Conservation (phyloP, 176 grass and related monocot species). For the Rhynchospora pubera region DNA sequence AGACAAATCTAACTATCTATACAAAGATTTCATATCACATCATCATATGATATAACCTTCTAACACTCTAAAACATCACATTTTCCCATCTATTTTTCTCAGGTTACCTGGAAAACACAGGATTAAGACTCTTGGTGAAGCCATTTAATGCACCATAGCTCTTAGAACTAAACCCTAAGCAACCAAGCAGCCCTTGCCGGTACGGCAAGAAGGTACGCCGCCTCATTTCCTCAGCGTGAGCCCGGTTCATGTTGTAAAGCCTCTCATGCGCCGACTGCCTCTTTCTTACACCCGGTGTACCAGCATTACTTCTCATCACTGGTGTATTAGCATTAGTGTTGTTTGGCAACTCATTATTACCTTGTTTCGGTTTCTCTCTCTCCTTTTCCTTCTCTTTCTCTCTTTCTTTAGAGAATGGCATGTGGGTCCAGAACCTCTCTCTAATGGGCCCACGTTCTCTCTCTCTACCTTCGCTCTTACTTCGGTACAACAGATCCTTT, state of each 20-base stretch:
- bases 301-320: background rate
- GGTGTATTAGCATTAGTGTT: background rate
- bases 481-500: constrained; percentile 90
- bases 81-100: background rate
- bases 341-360: background rate
- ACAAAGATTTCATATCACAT: constrained; percentile 25
- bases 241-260: constrained; percentile 78
- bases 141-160: constrained; percentile 81
- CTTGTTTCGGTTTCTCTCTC: constrained; percentile 23
- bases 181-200: constrained; percentile 78
- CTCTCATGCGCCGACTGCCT: constrained; percentile 69
- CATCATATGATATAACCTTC: constrained; percentile 22
- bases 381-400: constrained; percentile 30
- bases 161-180: constrained; percentile 80
- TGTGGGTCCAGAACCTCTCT: constrained; percentile 62
- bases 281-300: constrained; percentile 6
- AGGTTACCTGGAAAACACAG: constrained; percentile 77
- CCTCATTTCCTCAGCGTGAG: constrained; percentile 87
- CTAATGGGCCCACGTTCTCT: constrained; percentile 22
- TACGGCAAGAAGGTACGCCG: constrained; percentile 95
- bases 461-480: constrained; percentile 76
- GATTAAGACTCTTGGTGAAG: constrained; percentile 69
- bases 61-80: background rate
- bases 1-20: constrained; percentile 20
- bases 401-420: constrained; percentile 29